Evolutionary conservation across 2,329 filamentous ascomycete species (phyloP).

Genomic region (Fusarium robinianum): DNA sequence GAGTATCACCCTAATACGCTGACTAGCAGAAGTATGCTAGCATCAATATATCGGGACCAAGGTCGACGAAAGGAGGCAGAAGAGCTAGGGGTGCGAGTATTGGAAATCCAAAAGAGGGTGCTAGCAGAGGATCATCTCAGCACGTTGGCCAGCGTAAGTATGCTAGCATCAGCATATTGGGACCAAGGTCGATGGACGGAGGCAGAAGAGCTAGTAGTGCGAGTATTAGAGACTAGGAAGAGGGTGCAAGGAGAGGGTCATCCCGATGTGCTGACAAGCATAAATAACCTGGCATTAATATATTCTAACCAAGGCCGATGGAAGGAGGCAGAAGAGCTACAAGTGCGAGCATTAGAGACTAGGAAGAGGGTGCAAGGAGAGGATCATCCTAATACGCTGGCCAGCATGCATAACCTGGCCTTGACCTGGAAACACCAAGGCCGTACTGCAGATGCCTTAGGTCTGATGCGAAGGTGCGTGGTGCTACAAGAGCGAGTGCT

Average conservation of each 20-base stretch:
- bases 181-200: too few relatives aligned
- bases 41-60: background rate
- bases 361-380: background rate
- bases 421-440: background rate
- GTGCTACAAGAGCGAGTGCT: background rate
- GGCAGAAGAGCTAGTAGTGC: too few relatives aligned
- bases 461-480: too few relatives aligned
- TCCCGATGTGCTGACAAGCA: background rate
- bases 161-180: too few relatives aligned
- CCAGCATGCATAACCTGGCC: background rate
- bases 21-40: background rate
- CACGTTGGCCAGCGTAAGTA: too few relatives aligned
- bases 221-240: too few relatives aligned
- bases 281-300: background rate
- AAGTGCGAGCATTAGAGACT: background rate
- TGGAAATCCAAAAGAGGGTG: background rate
- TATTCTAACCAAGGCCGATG: background rate
- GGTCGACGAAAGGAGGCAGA: slow-evolving; percentile 1
- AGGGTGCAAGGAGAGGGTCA: too few relatives aligned
- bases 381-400: background rate
- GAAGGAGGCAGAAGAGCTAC: background rate
- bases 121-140: slow-evolving; percentile 2
- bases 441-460: too few relatives aligned
- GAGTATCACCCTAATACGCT: slow-evolving; percentile 1
- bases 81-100: background rate